Evolutionary conservation across 495 filamentous ascomycete species (phyloP), one percentile per base, ranked within the genome.

Genomic region (Xylaria flabelliformis): DNA sequence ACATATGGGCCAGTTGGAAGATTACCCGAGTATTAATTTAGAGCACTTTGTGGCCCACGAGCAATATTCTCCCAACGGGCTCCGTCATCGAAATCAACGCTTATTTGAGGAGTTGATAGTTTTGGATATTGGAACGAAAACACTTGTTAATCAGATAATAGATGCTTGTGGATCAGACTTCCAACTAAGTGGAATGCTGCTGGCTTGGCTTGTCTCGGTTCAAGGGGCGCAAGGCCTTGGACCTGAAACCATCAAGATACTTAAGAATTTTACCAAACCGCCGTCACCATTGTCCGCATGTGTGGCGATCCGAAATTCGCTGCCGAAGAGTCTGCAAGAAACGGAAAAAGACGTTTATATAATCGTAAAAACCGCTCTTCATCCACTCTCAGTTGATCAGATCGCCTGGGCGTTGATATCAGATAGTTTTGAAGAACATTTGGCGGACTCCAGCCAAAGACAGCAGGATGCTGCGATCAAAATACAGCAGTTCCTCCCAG

Each of bases 401-500:
- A 58, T 58, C 24, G 55, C 55, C 29, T 58, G 55, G 55, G 29
- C 29, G 13, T 58, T 58, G 55, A 19, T 58, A 32, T 32, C 29
- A 2, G 29, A 58, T 34, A 13, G 5, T n/a, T 19, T 29, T 1
- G 19, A 15, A 9, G 4, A 19, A 34, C 7, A 17, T 1, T 19
- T 58, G 4, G 26, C 15, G 24, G 29, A 29, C 7, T 5, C 15
- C 29, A 9, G 15, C 12, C 26, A 58, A 34, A 29, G 4, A n/a
- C 55, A 58, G 7, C 55, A 4, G 12, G 55, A 58, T 19, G 13
- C 15, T 34, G 29, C 19, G 12, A 29, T 34, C 24, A 58, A 34
- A 15, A 58, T 58, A 58, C 55, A 17, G 24, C 55, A 58, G 29
- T 29, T 58, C 17, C 26, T 58, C 29, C 55, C 55, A 58, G 55